Conservation (phyloP, 495 filamentous ascomycete genomes). For the Apodospora peruviana region DNA sequence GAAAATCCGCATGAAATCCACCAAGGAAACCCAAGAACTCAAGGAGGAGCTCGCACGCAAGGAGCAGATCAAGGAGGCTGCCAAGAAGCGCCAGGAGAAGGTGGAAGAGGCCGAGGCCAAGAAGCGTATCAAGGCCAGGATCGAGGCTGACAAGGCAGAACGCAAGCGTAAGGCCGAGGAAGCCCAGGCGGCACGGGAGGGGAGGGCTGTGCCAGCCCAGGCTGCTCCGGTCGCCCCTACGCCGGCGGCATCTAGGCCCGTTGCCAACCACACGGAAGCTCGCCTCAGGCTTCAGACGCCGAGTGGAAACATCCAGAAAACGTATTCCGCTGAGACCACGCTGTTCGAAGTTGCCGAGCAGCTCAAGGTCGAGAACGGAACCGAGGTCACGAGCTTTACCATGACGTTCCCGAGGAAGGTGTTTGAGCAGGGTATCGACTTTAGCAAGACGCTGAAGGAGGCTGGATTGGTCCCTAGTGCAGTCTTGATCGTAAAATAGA, state of each 20-base stretch:
- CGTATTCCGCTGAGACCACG: slow-evolving; percentile 76
- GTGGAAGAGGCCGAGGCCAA: slow-evolving; percentile 80
- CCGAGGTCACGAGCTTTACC: slow-evolving; percentile 64
- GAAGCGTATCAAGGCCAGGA: slow-evolving; percentile 81
- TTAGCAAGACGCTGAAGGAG: slow-evolving; percentile 87
- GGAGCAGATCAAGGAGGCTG: slow-evolving; percentile 84
- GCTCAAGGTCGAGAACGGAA: slow-evolving; percentile 54
- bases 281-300: slow-evolving; percentile 76
- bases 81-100: slow-evolving; percentile 80
- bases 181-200: slow-evolving; percentile 78
- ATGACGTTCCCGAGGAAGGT: slow-evolving; percentile 85
- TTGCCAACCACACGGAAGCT: slow-evolving; percentile 63
- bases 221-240: slow-evolving; percentile 31
- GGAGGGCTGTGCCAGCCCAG: slow-evolving; percentile 46
- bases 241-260: slow-evolving; percentile 26
- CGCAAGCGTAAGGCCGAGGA: slow-evolving; percentile 74
- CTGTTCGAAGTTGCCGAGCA: slow-evolving; percentile 86
- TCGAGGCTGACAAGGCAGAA: slow-evolving; percentile 84
- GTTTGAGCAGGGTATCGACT: slow-evolving; percentile 68
- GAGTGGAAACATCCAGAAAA: slow-evolving; percentile 72
- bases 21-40: slow-evolving; percentile 67
- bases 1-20: slow-evolving; percentile 84
- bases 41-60: slow-evolving; percentile 83
- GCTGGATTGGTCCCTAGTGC: slow-evolving; percentile 85
- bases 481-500: slow-evolving; percentile 68